phyloP scores from a whole-genome alignment of 345 rosid genomes.

The Eucalyptus sp. region DNA sequence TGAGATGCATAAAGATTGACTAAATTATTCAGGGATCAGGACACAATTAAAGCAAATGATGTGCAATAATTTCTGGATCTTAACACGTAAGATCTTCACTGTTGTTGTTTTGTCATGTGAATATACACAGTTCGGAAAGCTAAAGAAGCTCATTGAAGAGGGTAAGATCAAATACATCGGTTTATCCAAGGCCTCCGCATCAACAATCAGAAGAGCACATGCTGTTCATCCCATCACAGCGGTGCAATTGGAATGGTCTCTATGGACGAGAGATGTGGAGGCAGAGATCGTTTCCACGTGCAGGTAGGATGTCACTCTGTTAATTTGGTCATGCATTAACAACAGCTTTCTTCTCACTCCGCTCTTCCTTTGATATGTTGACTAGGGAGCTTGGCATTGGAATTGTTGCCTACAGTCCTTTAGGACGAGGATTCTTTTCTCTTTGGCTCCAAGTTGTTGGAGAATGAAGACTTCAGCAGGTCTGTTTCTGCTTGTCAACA shows the following conservation, averaged over 20 bases:
- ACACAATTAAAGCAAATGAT: neutral
- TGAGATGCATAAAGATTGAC: neutral
- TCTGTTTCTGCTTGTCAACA: too few relatives aligned
- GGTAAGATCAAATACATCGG: conserved; percentile 67
- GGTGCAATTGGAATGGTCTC: conserved; percentile 68
- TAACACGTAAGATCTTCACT: neutral
- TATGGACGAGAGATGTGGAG: conserved; percentile 78
- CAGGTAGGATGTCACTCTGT: neutral
- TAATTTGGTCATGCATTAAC: neutral
- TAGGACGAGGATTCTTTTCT: conserved; percentile 37
- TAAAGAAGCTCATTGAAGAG: conserved; percentile 8
- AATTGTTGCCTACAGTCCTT: conserved; percentile 58
- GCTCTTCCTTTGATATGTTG: neutral
- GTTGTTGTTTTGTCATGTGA: neutral
- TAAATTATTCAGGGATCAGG: neutral
- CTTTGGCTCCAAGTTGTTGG: too few relatives aligned
- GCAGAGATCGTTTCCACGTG: conserved; percentile 43
- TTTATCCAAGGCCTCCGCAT: conserved; percentile 66
- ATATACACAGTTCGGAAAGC: neutral
- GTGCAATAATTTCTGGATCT: neutral
- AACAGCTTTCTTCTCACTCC: neutral
- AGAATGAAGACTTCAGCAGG: too few relatives aligned
- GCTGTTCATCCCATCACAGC: conserved; percentile 37
- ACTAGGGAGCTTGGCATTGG: conserved; percentile 63
- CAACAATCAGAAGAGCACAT: conserved; percentile 37